Evolutionary conservation across 2,329 filamentous ascomycete genomes (phyloP), one percentile per base, ranked within the genome.

Genomic region (Verruconis gallopava): DNA sequence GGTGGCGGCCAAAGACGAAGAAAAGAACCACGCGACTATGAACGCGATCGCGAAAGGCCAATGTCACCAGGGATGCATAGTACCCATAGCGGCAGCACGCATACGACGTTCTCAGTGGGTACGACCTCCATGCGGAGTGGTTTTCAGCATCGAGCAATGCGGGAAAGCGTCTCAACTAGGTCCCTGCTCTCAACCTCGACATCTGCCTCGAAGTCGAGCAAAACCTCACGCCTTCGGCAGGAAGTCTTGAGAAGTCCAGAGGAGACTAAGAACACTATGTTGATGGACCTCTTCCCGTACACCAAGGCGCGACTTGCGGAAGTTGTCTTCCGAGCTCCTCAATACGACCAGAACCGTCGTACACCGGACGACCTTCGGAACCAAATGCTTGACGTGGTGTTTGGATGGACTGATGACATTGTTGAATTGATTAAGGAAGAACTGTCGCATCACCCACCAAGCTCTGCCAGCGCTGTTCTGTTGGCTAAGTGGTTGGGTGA

Each of bases 401-500:
- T 98, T 59, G 91, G 91, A 3, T 98, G 91, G 88, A 79, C 89
- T 40, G 79, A 79, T 43, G 85, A 93, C 51, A 78, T 89, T 32
- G 73, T 85, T 36, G 79, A 79, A 35, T 63, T 98, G 38, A 76
- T 98, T 42, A 74, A 78, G 6, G 88, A 96, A 57, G 91, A 98
- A 59, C 69, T 71, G 72, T 62, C 57, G 67, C 61, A 44, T 32
- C 17, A 34, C 4, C 5, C 33, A 2, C n/a, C 38, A 14, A 81
- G 83, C 4, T 89, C 85, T 4, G 73, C 84, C 2, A 81, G 77
- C 47, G 77, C 82, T 11, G 83, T 96, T 40, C 71, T 96, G 30
- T 71, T 98, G 3, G 73, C 85, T 1, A 93, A 93, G 60, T 98
- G 91, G 91, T 73, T 98, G 0, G 86, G 88, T 12, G 83, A 94